Base-by-base conservation (phyloP, 768 basidiomycete genomes). In the Agaricus sinodeliciosus region DNA sequence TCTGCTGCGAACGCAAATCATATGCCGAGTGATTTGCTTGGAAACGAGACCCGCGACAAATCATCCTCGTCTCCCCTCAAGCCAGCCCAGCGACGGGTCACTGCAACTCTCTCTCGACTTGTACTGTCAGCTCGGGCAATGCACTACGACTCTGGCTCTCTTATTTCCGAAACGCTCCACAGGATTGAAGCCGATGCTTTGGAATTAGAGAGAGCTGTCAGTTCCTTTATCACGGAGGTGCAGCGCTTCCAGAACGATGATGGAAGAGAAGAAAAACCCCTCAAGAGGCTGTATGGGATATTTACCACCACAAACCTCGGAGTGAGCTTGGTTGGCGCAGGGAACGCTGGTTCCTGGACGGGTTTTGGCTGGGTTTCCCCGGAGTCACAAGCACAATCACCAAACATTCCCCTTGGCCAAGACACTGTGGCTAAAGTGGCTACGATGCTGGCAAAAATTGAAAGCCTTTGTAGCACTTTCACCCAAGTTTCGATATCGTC, bases 121-220 rank as follows among this genome's bases (percentile, higher is more conserved):
- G 89, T 95, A 27, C 79, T 96, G 2, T 90, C 88, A 7, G 84
- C 90, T n/a, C 85, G 95, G 45, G 92, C 94, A 0, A 85, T 90
- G 69, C 82, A 87, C 60, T 90, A 88, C 55, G 85, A 90, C 60
- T 84, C 86, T 0, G 84, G 82, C 13, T 76, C 79, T 1, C 73
- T 80, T 19, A 66, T 81, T 3, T 66, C 74, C 9, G 83, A 87
- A 55, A 86, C 85, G 12, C 73, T 82, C 1, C 78, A 74, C 57
- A 81, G 88, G 36, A 86, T 90, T 55, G 83, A 87, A 60, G 76
- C 80, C 4, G 88, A 90, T 61, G 86, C 87, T 1, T 78, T 82
- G 47, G 88, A 90, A 59, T 74, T 90, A 9, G 86, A 87, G 55
- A 77, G 80, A 34, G 87, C 87, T 1, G 76, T 90, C 9, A 66